Conservation (phyloP, 164 flowering plant genomes). For the Sextonia rubra region DNA sequence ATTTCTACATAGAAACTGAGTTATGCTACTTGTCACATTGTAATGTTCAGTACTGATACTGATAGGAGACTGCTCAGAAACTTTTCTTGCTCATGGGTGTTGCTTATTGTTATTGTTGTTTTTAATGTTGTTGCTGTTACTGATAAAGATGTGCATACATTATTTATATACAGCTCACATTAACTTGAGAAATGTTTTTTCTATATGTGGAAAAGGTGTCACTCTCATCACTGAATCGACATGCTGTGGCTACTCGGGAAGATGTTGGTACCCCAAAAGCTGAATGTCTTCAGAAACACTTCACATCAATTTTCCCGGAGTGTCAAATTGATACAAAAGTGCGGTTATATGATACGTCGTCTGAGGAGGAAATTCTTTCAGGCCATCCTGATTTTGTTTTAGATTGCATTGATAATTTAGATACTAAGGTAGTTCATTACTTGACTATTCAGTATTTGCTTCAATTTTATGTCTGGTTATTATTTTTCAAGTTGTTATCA, state of each 20-base stretch:
- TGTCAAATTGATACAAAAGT: slow-evolving; percentile 81
- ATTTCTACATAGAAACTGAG: too few species aligned
- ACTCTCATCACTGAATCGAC: slow-evolving; percentile 91
- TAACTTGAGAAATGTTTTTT: not conserved
- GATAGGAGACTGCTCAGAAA: too few species aligned
- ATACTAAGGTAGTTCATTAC: slow-evolving; percentile 65
- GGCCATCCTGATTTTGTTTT: slow-evolving; percentile 94
- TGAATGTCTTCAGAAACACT: slow-evolving; percentile 86
- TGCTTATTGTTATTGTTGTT: too few species aligned
- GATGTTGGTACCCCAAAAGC: slow-evolving; percentile 99
- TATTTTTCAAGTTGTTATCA: not conserved
- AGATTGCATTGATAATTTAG: slow-evolving; percentile 98
- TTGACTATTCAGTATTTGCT: slow-evolving; percentile 1
- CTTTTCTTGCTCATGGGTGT: too few species aligned
- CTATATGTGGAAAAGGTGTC: slow-evolving; percentile 61
- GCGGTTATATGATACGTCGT: slow-evolving; percentile 69
- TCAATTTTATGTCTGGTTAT: not conserved
- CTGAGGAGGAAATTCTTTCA: slow-evolving; percentile 90
- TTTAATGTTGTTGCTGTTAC: too few species aligned
- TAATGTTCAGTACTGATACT: too few species aligned
- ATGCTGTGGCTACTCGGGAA: slow-evolving; percentile 94
- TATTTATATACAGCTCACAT: not conserved
- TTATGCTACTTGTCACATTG: too few species aligned
- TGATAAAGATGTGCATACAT: too few species aligned
- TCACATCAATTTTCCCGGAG: slow-evolving; percentile 82